Base-by-base conservation (phyloP, 257 asterid genomes). In the Mentha longifolia region DNA sequence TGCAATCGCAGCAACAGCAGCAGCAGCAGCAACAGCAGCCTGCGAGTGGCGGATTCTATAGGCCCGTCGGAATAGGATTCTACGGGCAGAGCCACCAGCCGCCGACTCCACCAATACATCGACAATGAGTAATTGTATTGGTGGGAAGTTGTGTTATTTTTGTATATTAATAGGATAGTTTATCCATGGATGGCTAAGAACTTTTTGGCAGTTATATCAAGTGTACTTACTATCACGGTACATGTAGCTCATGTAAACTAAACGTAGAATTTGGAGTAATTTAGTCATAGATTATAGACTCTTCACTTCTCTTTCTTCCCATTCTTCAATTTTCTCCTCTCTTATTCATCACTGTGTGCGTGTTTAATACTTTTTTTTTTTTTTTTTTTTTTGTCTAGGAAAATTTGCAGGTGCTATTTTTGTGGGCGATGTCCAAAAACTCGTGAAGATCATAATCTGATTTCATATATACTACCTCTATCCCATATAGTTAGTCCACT, bases 1-100 rank as follows among this genome's bases (percentile, higher is more conserved):
- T n/a, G n/a, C n/a, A n/a, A n/a, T n/a, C n/a, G n/a, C 70, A 20
- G 55, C 73, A 35, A 20, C 85, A 66, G 47, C 88, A 61, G 59
- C 80, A n/a, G n/a, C n/a, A n/a, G n/a, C 70, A 20, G 55, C 73
- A 35, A 20, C 85, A 66, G 47, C 88, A 61, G 59, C 80, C 87
- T 17, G 73, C 76, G 16, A 85, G 70, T 64, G 84, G 93, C 6
- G 91, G 89, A 62, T 92, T 75, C 76, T 95, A 85, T 61, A 82
- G 95, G 76, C 93, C 96, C 10, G 76, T 88, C 0, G 98, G 98
- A 20, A 69, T 86, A 14, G 99, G 98, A 63, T 95, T 92, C 68
- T 89, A 87, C 50, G 95, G 95, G 72, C 96, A 88, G 69, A 84
- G 83, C 79, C 98, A 86, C 82, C 96, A 87, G 82, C 84, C 93